Conservation (phyloP, 1,284 basidiomycete genomes). For the Xerocomus nothofagi region DNA sequence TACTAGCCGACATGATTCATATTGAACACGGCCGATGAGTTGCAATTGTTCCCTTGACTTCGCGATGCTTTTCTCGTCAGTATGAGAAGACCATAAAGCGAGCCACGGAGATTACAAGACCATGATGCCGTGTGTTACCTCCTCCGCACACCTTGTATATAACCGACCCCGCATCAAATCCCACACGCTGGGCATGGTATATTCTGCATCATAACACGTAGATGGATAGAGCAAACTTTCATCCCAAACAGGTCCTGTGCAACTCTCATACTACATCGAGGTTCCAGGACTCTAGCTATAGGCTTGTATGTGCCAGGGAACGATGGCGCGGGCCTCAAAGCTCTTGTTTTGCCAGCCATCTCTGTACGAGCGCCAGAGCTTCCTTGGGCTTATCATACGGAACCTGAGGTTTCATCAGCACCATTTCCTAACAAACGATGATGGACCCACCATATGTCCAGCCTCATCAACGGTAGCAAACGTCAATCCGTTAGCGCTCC, state of each 20-base stretch:
- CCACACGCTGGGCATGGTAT: no score
- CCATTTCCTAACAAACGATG: background rate
- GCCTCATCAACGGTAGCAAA: slow-evolving; percentile 61
- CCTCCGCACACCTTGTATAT: no score
- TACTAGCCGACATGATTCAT: no score
- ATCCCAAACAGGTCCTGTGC: background rate
- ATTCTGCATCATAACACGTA: background rate
- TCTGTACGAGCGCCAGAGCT: slow-evolving; percentile 50
- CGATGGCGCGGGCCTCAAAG: slow-evolving; percentile 21
- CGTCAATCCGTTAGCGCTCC: slow-evolving; percentile 58
- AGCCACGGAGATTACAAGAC: no score
- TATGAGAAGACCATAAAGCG: no score
- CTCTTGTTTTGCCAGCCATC: slow-evolving; percentile 48
- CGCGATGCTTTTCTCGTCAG: no score
- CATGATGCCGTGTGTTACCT: no score
- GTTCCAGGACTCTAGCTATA: background rate
- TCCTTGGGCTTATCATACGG: slow-evolving; percentile 61
- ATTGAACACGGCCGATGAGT: no score
- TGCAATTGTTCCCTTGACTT: no score
- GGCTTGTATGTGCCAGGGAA: background rate
- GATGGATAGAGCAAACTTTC: background rate
- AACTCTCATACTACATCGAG: background rate
- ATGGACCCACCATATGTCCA: slow-evolving; percentile 60
- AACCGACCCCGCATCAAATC: no score
- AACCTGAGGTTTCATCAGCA: slow-evolving; percentile 40